These are phyloP conservation scores for Odontarrhena argentea DNA, from an alignment of 345 rosid genomes.

Conservation along the genomic window DNA sequence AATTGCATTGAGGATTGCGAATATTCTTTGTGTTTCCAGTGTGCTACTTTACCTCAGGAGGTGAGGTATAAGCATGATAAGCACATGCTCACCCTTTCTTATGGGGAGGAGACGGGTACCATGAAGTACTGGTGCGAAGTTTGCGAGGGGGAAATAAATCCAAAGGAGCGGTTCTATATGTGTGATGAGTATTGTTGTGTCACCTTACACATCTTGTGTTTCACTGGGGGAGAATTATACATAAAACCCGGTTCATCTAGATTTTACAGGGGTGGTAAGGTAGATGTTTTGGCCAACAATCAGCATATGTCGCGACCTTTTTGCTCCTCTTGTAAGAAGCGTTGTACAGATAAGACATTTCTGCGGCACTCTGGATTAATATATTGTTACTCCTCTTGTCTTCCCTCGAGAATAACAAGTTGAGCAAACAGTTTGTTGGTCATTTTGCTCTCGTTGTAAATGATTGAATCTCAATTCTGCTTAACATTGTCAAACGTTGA, in stretches of 20 bases:
- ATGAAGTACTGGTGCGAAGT: not conserved
- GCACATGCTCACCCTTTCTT: constrained; percentile 8
- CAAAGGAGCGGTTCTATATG: not conserved
- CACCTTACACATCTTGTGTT: not conserved
- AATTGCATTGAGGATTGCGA: not conserved
- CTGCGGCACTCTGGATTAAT: accelerated
- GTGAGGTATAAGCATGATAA: constrained; percentile 20
- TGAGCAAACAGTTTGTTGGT: too few species aligned
- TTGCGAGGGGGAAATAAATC: not conserved
- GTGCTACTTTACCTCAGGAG: not conserved
- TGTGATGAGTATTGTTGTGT: constrained; percentile 18
- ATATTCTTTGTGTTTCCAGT: not conserved
- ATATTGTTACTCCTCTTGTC: not conserved
- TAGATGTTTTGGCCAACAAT: not conserved
- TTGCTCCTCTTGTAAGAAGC: not conserved
- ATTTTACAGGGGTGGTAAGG: accelerated
- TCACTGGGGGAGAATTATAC: not conserved
- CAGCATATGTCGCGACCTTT: not conserved
- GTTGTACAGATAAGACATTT: not conserved
- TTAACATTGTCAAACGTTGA: too few species aligned
- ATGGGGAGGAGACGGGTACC: not conserved
- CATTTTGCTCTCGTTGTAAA: too few species aligned
- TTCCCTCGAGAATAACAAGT: too few species aligned
- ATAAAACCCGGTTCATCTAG: not conserved
- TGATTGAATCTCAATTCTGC: too few species aligned